Percentiles rank a stretch among this genome's conserved stretches.
Evolutionary conservation across 495 filamentous ascomycete species (phyloP).

Genomic region (Clohesyomyces aquaticus): DNA sequence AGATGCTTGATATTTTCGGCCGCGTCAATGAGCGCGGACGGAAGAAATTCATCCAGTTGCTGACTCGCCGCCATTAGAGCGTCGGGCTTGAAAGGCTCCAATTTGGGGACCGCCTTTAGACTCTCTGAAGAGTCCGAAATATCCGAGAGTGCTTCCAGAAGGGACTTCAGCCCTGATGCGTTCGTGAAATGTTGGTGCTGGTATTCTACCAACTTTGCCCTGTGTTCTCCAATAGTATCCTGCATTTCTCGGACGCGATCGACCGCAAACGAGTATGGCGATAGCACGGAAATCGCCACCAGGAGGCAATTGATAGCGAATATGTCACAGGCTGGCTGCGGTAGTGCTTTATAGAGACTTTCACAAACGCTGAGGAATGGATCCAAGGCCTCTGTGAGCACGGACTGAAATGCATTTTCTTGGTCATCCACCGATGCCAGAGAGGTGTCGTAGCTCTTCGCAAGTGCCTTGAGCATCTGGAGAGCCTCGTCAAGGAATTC

Average conservation of each 20-base stretch:
- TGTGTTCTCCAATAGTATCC: constrained; percentile 48
- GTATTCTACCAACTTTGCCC: constrained; percentile 56
- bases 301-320: constrained; percentile 84
- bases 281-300: constrained; percentile 56
- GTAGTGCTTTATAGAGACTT: constrained; percentile 66
- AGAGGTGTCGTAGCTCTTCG: constrained; percentile 85
- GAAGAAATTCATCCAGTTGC: constrained; percentile 85
- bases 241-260: constrained; percentile 52
- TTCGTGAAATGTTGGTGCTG: constrained; percentile 72
- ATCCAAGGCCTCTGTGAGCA: constrained; percentile 82
- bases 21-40: constrained; percentile 90
- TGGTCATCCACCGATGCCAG: constrained; percentile 62
- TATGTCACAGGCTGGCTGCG: constrained; percentile 63
- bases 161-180: constrained; percentile 70
- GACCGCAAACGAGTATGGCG: constrained; percentile 61
- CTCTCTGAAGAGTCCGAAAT: constrained; percentile 51
- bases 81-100: constrained; percentile 65
- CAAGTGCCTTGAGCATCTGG: constrained; percentile 69
- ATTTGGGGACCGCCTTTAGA: constrained; percentile 56
- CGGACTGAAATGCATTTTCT: constrained; percentile 66
- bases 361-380: constrained; percentile 79
- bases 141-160: constrained; percentile 65
- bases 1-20: constrained; percentile 75
- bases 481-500: constrained; percentile 83
- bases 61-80: constrained; percentile 69